A percentile compares a stretch with the other conserved stretches of the same genome.
These are phyloP conservation scores for Asterochloris sp. DNA, from an alignment of 139 green algal genomes.

Conservation along the genomic window DNA sequence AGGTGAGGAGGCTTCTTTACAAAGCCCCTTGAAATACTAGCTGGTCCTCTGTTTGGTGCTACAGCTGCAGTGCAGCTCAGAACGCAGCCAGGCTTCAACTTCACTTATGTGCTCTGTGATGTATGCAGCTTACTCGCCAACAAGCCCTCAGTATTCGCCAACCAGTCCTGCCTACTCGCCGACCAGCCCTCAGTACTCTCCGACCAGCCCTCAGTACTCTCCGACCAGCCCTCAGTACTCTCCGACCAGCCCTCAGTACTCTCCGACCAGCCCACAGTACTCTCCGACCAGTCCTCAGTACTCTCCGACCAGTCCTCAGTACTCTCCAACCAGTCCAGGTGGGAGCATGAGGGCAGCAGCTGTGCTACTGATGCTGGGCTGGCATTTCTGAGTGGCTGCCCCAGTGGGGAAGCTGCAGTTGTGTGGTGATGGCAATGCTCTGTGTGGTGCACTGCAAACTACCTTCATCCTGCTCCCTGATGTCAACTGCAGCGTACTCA, in stretches of 20 bases:
- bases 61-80: conserved; percentile 32
- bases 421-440: background rate
- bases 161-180: conserved; percentile 69
- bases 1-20: conserved; percentile 60
- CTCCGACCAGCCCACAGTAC: conserved; percentile 35
- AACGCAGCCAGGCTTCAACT: conserved; percentile 48
- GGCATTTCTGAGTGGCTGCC: background rate
- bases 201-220: conserved; percentile 65
- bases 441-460: background rate
- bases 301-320: conserved; percentile 34
- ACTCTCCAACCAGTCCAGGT: conserved; percentile 43
- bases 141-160: conserved; percentile 62
- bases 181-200: conserved; percentile 56
- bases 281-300: conserved; percentile 34
- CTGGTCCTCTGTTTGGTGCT: conserved; percentile 43
- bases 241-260: conserved; percentile 50
- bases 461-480: background rate
- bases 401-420: background rate
- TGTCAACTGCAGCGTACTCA: conserved; percentile 4
- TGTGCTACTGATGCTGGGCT: background rate
- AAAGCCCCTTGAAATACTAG: conserved; percentile 59
- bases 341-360: background rate
- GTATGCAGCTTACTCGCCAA: conserved; percentile 66
- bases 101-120: conserved; percentile 41
- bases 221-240: conserved; percentile 55